Evolutionary conservation across 495 filamentous ascomycete genomes (phyloP).

Genomic region (Xeromyces bisporus): DNA sequence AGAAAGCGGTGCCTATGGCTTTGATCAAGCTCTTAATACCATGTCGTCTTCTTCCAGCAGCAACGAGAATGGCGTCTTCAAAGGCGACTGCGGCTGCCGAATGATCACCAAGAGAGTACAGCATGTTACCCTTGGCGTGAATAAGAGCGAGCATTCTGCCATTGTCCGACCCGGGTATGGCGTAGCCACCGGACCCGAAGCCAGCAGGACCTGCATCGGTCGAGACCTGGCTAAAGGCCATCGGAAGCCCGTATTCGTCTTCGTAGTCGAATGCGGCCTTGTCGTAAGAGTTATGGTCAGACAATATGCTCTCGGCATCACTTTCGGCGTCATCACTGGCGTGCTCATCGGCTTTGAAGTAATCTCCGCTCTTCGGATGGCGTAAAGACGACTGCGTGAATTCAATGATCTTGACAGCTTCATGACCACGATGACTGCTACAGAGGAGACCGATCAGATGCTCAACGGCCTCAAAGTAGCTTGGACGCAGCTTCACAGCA

Average conservation of each 20-base stretch:
- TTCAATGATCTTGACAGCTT: constrained; percentile 80
- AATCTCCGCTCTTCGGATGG: constrained; percentile 30
- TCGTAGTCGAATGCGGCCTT: constrained; percentile 41
- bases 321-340: constrained; percentile 42
- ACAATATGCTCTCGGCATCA: constrained; percentile 33
- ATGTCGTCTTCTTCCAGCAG: constrained; percentile 50
- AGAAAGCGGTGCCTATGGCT: constrained; percentile 60
- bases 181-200: constrained; percentile 72
- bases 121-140: constrained; percentile 96
- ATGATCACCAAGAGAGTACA: constrained; percentile 82
- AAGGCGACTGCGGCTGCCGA: constrained; percentile 74
- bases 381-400: constrained; percentile 68
- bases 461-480: constrained; percentile 92
- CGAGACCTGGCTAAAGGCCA: constrained; percentile 11
- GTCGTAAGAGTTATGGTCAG: constrained; percentile 35
- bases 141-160: constrained; percentile 82
- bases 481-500: constrained; percentile 67
- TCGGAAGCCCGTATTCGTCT: constrained; percentile 23
- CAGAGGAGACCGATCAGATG: constrained; percentile 84
- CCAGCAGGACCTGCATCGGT: constrained; percentile 29
- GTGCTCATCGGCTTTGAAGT: constrained; percentile 33
- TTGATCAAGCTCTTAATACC: constrained; percentile 70
- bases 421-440: constrained; percentile 59
- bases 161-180: constrained; percentile 75
- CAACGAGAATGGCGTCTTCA: constrained; percentile 86